phyloP scores from a whole-genome alignment of 495 filamentous ascomycete species.

The Hyaloscypha hepaticicola region DNA sequence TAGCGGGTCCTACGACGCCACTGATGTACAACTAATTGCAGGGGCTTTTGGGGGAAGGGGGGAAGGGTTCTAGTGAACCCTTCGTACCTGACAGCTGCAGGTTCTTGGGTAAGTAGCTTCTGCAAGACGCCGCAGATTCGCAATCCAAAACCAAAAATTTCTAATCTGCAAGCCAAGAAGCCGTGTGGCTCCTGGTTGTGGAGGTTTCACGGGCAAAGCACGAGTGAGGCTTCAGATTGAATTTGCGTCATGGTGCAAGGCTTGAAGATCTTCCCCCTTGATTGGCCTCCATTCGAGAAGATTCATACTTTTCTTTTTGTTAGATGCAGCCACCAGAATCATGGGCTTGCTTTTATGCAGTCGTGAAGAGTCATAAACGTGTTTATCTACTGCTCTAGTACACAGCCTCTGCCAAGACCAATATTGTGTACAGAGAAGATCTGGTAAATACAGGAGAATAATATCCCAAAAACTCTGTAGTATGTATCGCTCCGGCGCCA shows the following conservation, averaged over 20 bases:
- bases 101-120: neutral
- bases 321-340: neutral
- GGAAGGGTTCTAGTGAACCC: neutral
- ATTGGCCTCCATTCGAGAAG: neutral
- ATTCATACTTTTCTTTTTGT: neutral
- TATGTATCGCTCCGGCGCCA: neutral
- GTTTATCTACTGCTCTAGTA: neutral
- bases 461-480: neutral
- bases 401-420: neutral
- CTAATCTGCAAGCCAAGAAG: neutral
- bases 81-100: neutral
- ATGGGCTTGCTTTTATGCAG: neutral
- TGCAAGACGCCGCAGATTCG: neutral
- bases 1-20: neutral
- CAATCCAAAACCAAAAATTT: neutral
- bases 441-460: slow-evolving; percentile 9
- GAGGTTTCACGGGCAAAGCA: neutral
- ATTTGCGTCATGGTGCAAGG: neutral
- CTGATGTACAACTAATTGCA: neutral
- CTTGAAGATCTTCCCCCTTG: neutral
- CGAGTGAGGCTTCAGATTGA: neutral
- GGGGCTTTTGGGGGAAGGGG: neutral
- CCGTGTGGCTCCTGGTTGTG: neutral
- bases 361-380: neutral
- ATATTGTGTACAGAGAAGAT: slow-evolving; percentile 41